Percentiles rank a stretch among this genome's conserved stretches.
phyloP scores from a whole-genome alignment of 768 basidiomycete genomes.

The Crepidotus variabilis region DNA sequence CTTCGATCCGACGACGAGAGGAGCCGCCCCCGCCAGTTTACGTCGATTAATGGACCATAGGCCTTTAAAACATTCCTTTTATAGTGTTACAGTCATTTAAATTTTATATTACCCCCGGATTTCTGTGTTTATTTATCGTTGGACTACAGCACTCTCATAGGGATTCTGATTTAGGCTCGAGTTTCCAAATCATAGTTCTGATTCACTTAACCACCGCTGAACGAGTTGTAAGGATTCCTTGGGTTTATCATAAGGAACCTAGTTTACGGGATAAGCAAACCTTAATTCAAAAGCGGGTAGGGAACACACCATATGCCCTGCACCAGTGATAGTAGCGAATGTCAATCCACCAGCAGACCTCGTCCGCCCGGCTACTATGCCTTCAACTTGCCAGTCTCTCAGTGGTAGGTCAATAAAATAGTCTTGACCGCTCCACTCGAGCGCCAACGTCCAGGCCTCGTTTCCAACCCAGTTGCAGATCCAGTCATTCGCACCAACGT shows the following conservation, averaged over 20 bases:
- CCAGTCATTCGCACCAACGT: slow-evolving; percentile 71
- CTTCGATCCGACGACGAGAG: too few relatives aligned
- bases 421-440: slow-evolving; percentile 68
- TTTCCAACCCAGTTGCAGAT: slow-evolving; percentile 78
- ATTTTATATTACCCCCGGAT: too few relatives aligned
- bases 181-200: too few relatives aligned
- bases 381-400: slow-evolving; percentile 57
- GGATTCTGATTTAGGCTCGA: too few relatives aligned
- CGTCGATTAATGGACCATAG: too few relatives aligned
- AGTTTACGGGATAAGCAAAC: neutral
- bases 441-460: slow-evolving; percentile 60
- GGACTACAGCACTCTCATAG: too few relatives aligned
- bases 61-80: too few relatives aligned
- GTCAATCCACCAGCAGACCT: slow-evolving; percentile 46
- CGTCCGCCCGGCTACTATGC: slow-evolving; percentile 35
- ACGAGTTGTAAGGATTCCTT: slow-evolving; percentile 24
- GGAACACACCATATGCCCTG: slow-evolving; percentile 63
- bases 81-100: too few relatives aligned
- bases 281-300: neutral
- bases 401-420: slow-evolving; percentile 37
- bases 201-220: too few relatives aligned
- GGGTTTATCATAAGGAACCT: slow-evolving; percentile 66
- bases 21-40: too few relatives aligned
- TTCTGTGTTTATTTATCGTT: too few relatives aligned
- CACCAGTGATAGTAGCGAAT: slow-evolving; percentile 58